Conservation (phyloP, 352 stramenopile species). For the Pythium vanterpoolii region DNA sequence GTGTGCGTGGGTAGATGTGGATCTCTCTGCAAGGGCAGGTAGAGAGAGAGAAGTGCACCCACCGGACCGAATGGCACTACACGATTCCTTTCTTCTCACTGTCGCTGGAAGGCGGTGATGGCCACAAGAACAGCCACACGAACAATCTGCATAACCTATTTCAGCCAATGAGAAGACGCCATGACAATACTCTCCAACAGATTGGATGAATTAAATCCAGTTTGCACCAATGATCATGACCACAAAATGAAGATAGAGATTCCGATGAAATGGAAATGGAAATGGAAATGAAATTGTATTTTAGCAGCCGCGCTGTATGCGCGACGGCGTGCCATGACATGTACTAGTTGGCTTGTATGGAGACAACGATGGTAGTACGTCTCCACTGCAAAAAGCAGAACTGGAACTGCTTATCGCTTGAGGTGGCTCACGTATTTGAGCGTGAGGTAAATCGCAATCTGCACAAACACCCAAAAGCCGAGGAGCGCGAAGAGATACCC, state of each 20-base stretch:
- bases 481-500: slow-evolving; percentile 41
- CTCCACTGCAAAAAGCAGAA: neutral
- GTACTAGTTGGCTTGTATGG: neutral
- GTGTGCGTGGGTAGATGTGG: neutral
- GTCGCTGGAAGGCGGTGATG: neutral
- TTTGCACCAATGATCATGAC: neutral
- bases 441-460: slow-evolving; percentile 55
- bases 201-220: no score
- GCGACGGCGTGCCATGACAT: neutral
- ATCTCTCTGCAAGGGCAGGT: neutral
- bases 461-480: slow-evolving; percentile 53
- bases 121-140: slow-evolving; percentile 21
- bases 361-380: neutral
- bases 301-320: neutral
- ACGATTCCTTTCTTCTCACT: neutral
- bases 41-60: neutral
- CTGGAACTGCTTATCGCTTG: slow-evolving; percentile 40
- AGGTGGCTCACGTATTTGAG: slow-evolving; percentile 69
- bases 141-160: neutral
- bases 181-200: neutral
- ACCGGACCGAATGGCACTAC: neutral
- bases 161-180: neutral
- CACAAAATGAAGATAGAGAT: neutral
- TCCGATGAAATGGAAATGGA: neutral
- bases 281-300: slow-evolving; percentile 2